phyloP scores from a whole-genome alignment of 83 land plant genomes.

The Picea abies region DNA sequence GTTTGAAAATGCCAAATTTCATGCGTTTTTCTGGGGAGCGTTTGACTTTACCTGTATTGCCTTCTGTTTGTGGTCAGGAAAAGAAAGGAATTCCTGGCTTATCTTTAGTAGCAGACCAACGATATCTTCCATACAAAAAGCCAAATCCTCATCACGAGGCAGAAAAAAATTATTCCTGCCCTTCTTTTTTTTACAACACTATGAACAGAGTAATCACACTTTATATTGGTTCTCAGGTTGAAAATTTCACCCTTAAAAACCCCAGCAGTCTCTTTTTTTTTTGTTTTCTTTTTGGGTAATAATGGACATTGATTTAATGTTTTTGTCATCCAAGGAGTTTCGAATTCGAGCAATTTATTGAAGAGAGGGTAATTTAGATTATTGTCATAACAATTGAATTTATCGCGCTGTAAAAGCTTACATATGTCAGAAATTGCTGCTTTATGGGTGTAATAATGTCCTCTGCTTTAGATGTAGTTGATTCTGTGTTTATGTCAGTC shows the following conservation, averaged over 20 bases:
- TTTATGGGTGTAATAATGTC: not conserved
- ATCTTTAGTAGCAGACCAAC: conserved; percentile 43
- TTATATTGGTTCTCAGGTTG: conserved; percentile 39
- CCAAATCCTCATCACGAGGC: conserved; percentile 69
- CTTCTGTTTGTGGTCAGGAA: conserved; percentile 21
- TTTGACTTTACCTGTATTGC: conserved; percentile 31
- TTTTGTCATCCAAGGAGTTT: not conserved
- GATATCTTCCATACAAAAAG: conserved; percentile 42
- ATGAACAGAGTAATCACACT: conserved; percentile 14
- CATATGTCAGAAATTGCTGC: not conserved
- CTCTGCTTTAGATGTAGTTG: not conserved
- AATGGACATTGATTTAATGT: too few relatives aligned
- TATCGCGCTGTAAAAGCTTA: not conserved
- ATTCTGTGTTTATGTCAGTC: not conserved
- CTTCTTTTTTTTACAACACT: conserved; percentile 23
- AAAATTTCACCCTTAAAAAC: not conserved
- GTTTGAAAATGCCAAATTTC: conserved; percentile 14
- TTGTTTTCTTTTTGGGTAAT: not conserved
- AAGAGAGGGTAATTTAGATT: not conserved
- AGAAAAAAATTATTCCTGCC: conserved; percentile 59
- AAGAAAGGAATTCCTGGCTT: conserved; percentile 38
- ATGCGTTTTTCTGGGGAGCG: conserved; percentile 54
- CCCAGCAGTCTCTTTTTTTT: not conserved
- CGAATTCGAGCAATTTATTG: not conserved
- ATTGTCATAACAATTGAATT: not conserved